These are phyloP conservation scores for Aristolochia fimbriata DNA, from an alignment of 164 flowering plant species.

Conservation along the genomic window DNA sequence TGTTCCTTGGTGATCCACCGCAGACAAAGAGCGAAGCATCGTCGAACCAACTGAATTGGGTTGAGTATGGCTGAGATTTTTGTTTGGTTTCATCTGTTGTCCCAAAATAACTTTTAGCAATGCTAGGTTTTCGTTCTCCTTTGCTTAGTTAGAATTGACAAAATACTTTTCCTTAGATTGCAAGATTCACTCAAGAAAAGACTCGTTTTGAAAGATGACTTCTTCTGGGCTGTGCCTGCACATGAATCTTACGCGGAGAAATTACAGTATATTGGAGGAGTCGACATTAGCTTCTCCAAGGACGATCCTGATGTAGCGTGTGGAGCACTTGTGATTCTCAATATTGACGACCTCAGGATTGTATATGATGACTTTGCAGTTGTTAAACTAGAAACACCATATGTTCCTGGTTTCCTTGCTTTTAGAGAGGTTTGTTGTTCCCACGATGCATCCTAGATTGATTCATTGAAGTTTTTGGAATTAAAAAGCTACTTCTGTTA, in stretches of 20 bases:
- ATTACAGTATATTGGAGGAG: constrained; percentile 78
- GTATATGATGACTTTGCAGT: constrained; percentile 53
- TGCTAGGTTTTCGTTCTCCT: too few relatives aligned
- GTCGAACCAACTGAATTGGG: too few relatives aligned
- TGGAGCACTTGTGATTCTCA: constrained; percentile 59
- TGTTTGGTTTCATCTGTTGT: too few relatives aligned
- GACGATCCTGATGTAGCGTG: constrained; percentile 60
- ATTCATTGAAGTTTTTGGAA: neutral
- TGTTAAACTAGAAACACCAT: constrained; percentile 47
- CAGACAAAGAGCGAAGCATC: too few relatives aligned
- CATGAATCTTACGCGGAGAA: constrained; percentile 7
- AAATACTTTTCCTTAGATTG: constrained; percentile 19
- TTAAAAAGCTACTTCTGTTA: too few relatives aligned
- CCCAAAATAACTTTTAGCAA: too few relatives aligned
- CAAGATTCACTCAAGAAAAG: constrained; percentile 44
- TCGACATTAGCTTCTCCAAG: constrained; percentile 76
- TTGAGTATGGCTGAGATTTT: too few relatives aligned
- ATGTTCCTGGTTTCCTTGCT: constrained; percentile 86
- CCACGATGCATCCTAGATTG: too few relatives aligned
- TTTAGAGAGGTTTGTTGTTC: constrained; percentile 64
- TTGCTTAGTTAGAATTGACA: too few relatives aligned
- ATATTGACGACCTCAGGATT: constrained; percentile 36
- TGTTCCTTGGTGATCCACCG: too few relatives aligned
- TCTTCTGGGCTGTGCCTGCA: constrained; percentile 37
- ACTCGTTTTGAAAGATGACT: constrained; percentile 47